Conservation (phyloP, 2,329 filamentous ascomycete species). For the Fusarium sp. region DNA sequence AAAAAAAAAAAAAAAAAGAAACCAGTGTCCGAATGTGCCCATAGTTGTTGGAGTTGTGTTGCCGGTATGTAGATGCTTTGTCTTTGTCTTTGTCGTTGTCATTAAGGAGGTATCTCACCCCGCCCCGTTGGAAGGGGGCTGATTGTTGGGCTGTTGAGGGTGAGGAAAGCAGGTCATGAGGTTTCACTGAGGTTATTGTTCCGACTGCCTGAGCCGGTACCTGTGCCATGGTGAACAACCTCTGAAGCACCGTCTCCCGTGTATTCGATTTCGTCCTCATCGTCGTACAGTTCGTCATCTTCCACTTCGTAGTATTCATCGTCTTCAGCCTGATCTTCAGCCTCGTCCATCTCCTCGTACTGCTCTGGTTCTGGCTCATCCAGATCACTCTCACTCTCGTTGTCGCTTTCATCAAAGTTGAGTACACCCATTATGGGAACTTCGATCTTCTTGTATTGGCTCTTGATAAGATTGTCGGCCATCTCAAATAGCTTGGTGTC, state of each 20-base stretch:
- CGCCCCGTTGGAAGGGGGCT: neutral
- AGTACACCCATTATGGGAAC: constrained; percentile 59
- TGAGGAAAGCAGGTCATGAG: constrained; percentile 34
- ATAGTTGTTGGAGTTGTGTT: constrained; percentile 28
- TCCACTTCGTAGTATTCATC: constrained; percentile 46
- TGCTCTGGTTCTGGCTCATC: constrained; percentile 44
- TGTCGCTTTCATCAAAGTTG: constrained; percentile 58
- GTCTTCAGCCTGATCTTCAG: constrained; percentile 39
- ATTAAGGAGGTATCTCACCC: constrained; percentile 33
- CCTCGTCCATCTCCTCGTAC: constrained; percentile 44
- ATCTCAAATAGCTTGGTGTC: constrained; percentile 57
- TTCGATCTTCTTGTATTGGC: constrained; percentile 58
- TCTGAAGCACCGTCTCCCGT: constrained; percentile 44
- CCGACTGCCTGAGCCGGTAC: constrained; percentile 44
- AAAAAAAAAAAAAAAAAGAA: constrained; percentile 19
- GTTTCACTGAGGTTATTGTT: constrained; percentile 42
- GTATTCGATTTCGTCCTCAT: constrained; percentile 41
- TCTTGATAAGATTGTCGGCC: constrained; percentile 61
- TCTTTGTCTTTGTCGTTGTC: constrained; percentile 41
- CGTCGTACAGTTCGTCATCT: constrained; percentile 44
- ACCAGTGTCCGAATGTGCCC: constrained; percentile 29
- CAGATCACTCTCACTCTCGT: constrained; percentile 52
- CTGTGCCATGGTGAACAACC: constrained; percentile 44
- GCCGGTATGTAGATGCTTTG: constrained; percentile 24
- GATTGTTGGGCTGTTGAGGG: constrained; percentile 7